These are phyloP conservation scores for Tricharina praecox DNA, from an alignment of 495 filamentous ascomycete genomes.

Conservation along the genomic window DNA sequence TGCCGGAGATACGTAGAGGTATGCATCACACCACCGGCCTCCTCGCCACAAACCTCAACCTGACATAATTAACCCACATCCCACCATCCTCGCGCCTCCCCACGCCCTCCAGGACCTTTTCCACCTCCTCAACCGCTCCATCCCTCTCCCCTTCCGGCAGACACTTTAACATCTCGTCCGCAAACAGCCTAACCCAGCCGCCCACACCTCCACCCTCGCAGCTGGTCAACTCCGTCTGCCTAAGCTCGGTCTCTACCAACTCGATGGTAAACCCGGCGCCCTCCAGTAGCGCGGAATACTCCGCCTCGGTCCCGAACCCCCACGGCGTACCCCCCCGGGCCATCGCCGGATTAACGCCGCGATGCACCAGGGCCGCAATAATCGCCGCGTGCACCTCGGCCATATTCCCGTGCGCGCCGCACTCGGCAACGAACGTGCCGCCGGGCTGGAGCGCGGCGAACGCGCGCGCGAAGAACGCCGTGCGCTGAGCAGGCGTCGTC, in stretches of 20 bases:
- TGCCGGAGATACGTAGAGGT: too few species aligned
- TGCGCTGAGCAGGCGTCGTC: slow-evolving; percentile 24
- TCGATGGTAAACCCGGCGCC: slow-evolving; percentile 43
- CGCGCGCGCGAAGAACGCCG: slow-evolving; percentile 33
- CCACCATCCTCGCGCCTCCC: slow-evolving; percentile 39
- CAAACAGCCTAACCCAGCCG: slow-evolving; percentile 56
- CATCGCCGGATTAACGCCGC: slow-evolving; percentile 35
- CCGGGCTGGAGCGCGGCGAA: slow-evolving; percentile 37
- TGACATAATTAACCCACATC: slow-evolving; percentile 51
- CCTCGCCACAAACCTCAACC: slow-evolving; percentile 47
- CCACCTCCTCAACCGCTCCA: slow-evolving; percentile 37
- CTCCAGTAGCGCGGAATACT: slow-evolving; percentile 36
- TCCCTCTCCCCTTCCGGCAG: slow-evolving; percentile 40
- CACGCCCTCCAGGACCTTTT: slow-evolving; percentile 39
- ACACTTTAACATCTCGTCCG: slow-evolving; percentile 31
- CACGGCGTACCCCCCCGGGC: slow-evolving; percentile 43
- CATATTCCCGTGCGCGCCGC: slow-evolving; percentile 57
- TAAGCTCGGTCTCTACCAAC: slow-evolving; percentile 43
- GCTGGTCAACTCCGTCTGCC: slow-evolving; percentile 43
- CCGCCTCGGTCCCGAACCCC: slow-evolving; percentile 51
- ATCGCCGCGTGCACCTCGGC: slow-evolving; percentile 46
- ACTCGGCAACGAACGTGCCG: slow-evolving; percentile 51
- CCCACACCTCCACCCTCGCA: slow-evolving; percentile 49
- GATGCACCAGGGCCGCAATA: slow-evolving; percentile 34
- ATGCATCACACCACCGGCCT: slow-evolving; percentile 19